Conservation (phyloP, 495 filamentous ascomycete species). For the Ascobolus immersus region DNA sequence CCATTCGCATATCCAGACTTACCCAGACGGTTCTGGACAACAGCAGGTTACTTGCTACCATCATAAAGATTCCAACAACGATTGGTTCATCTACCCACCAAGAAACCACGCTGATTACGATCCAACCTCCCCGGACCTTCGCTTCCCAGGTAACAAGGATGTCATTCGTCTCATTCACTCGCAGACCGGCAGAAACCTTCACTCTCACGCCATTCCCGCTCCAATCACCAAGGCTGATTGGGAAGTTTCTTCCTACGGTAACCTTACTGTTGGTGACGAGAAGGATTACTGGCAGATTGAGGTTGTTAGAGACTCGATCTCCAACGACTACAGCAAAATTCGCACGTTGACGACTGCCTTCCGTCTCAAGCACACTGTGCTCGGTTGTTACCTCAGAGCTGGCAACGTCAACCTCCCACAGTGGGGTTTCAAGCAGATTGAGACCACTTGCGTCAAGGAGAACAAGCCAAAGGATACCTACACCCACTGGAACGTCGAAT, state of each 20-base stretch:
- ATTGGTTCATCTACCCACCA: conserved; percentile 97
- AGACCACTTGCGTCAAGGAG: conserved; percentile 80
- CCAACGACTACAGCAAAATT: conserved; percentile 57
- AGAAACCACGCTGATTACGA: conserved; percentile 48
- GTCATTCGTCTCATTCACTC: conserved; percentile 73
- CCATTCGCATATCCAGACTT: conserved; percentile 90
- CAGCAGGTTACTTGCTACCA: conserved; percentile 98
- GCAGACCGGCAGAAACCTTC: conserved; percentile 87
- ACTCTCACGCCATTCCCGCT: conserved; percentile 71
- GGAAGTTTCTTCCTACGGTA: conserved; percentile 90
- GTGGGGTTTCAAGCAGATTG: conserved; percentile 99
- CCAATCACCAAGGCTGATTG: conserved; percentile 70
- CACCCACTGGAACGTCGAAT: conserved; percentile 97
- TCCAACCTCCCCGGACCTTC: conserved; percentile 33
- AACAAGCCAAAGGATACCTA: conserved; percentile 83
- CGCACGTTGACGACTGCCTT: conserved; percentile 87
- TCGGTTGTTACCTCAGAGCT: conserved; percentile 84
- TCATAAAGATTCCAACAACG: conserved; percentile 98
- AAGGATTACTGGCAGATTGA: conserved; percentile 96
- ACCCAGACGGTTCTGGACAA: conserved; percentile 76
- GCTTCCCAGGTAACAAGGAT: conserved; percentile 54
- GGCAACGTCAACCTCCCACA: conserved; percentile 93
- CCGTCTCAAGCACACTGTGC: conserved; percentile 53
- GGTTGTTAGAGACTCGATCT: conserved; percentile 69
- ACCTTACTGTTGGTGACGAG: conserved; percentile 85